phyloP scores from a whole-genome alignment of 1,284 basidiomycete species.

The Ganoderma sp. region DNA sequence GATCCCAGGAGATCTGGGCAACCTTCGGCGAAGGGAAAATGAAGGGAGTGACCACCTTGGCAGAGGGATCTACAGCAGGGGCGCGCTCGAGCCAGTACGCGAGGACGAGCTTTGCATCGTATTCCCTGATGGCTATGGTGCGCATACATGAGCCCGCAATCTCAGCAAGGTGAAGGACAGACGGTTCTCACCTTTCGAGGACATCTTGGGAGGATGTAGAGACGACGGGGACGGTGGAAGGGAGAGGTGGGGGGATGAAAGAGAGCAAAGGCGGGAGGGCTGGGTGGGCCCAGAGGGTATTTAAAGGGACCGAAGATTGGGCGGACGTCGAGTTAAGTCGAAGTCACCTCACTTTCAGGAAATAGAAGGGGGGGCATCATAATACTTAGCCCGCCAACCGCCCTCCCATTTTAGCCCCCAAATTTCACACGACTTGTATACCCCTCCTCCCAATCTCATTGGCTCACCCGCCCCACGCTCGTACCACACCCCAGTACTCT shows the following conservation, averaged over 20 bases:
- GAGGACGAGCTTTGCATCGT: conserved; percentile 92
- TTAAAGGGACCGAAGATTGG: conserved; percentile 29
- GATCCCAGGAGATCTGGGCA: conserved; percentile 89
- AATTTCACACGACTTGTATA: conserved; percentile 32
- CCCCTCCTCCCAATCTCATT: conserved; percentile 18
- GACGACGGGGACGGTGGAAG: conserved; percentile 13
- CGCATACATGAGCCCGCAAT: conserved; percentile 14
- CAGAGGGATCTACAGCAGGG: conserved; percentile 61
- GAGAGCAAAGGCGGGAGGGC: conserved; percentile 15
- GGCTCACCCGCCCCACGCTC: conserved; percentile 19
- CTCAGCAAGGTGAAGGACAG: conserved; percentile 5
- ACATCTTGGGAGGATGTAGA: conserved; percentile 38
- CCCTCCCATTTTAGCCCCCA: conserved; percentile 27
- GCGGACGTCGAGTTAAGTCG: conserved; percentile 17
- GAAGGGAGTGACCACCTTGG: conserved; percentile 64
- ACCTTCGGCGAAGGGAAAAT: conserved; percentile 72
- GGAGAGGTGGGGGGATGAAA: conserved; percentile 18
- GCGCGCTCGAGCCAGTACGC: conserved; percentile 94
- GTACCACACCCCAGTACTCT: conserved; percentile 16
- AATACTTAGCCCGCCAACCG: conserved; percentile 17
- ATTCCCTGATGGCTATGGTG: conserved; percentile 83
- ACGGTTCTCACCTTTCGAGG: conserved; percentile 41
- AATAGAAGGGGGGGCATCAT: conserved; percentile 34
- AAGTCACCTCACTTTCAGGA: conserved; percentile 36
- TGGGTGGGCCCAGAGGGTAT: conserved; percentile 22